These are phyloP conservation scores for Yamadazyma siamensis DNA, from an alignment of 1,139 yeast species.

Conservation along the genomic window DNA sequence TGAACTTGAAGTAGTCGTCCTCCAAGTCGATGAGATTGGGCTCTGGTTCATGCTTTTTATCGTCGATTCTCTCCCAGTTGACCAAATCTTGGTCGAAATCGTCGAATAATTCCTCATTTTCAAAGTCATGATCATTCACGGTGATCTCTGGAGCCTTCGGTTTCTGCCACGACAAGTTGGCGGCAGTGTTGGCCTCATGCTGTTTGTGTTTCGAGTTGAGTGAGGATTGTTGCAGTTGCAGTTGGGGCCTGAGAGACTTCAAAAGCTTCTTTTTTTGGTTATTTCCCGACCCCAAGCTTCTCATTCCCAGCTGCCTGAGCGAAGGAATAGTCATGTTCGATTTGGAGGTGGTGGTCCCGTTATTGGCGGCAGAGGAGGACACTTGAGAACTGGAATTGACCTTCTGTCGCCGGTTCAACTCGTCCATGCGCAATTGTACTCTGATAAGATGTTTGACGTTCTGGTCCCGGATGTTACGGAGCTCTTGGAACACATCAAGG, in stretches of 20 bases:
- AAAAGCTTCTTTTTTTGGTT: conserved; percentile 21
- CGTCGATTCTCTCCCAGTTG: conserved; percentile 29
- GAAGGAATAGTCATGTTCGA: conserved; percentile 25
- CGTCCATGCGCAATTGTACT: conserved; percentile 43
- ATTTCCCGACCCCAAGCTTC: conserved; percentile 6
- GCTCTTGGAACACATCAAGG: conserved; percentile 37
- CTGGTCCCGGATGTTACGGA: conserved; percentile 49
- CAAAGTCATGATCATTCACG: conserved; percentile 1
- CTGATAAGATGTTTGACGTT: conserved; percentile 45
- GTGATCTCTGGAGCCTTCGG: conserved; percentile 3
- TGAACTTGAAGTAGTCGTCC: conserved; percentile 16
- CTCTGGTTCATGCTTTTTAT: conserved; percentile 2
- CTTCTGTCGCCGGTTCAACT: conserved; percentile 22
- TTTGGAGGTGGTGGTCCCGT: conserved; percentile 6
- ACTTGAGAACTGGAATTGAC: not conserved
- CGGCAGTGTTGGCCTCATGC: conserved; percentile 42
- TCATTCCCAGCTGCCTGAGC: conserved; percentile 18
- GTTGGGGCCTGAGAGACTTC: conserved; percentile 32
- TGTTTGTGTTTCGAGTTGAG: conserved; percentile 12
- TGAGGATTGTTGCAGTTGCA: conserved; percentile 3
- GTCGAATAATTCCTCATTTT: conserved; percentile 29
- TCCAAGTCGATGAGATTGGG: conserved; percentile 37
- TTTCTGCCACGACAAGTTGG: conserved; percentile 37
- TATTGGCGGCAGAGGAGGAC: conserved; percentile 11
- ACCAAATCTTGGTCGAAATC: conserved; percentile 46